phyloP scores from a whole-genome alignment of 2,329 filamentous ascomycete species.

The Aspergillus quadricinctus region DNA sequence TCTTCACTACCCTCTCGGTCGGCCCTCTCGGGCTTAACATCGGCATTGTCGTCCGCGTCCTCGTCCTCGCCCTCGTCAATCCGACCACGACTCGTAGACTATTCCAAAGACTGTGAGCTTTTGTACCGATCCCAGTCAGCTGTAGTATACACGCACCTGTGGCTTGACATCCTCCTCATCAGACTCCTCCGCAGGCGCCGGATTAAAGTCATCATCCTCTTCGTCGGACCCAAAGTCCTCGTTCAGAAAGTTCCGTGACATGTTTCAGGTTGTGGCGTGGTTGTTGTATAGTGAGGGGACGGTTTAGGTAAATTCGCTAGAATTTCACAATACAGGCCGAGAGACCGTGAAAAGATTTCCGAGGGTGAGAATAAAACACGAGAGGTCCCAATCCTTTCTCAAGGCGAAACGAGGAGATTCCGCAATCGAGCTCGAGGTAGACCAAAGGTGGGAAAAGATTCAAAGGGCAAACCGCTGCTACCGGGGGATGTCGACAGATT shows the following conservation, averaged over 20 bases:
- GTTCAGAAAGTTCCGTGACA: constrained; percentile 45
- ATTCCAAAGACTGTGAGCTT: constrained; percentile 14
- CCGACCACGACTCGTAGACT: constrained; percentile 19
- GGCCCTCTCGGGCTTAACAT: constrained; percentile 29
- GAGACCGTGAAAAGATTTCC: neutral
- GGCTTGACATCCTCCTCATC: constrained; percentile 58
- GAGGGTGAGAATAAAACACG: neutral
- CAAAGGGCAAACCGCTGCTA: neutral
- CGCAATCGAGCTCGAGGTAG: neutral
- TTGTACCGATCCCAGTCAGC: constrained; percentile 7
- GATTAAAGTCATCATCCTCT: constrained; percentile 88
- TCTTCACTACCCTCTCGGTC: constrained; percentile 34
- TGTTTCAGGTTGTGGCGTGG: constrained; percentile 5
- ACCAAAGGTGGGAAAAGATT: neutral
- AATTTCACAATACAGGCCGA: neutral
- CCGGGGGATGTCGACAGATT: neutral
- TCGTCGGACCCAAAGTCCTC: constrained; percentile 56
- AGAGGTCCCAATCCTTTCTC: neutral
- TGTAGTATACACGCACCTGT: constrained; percentile 21
- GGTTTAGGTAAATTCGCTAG: neutral
- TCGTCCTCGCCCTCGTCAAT: constrained; percentile 34
- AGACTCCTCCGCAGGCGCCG: constrained; percentile 66
- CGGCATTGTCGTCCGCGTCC: constrained; percentile 45
- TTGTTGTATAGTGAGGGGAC: neutral
- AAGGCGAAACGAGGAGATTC: neutral